phyloP scores from a whole-genome alignment of 768 basidiomycete species.

The Mycena belliarum region DNA sequence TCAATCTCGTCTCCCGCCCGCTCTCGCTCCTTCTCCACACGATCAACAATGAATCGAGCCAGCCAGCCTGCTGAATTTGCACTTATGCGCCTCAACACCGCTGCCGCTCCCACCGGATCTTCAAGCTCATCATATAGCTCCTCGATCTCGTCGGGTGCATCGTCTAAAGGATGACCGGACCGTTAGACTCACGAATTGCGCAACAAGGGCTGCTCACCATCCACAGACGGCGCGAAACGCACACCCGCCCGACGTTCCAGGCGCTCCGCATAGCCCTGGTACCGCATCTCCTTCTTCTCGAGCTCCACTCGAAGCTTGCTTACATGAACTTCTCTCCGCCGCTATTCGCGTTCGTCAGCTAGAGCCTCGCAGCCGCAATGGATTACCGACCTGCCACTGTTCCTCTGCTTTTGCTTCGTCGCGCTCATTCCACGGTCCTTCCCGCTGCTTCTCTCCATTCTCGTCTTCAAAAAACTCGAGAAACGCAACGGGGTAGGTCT shows the following conservation, averaged over 20 bases:
- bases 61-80: constrained; percentile 63
- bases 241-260: constrained; percentile 58
- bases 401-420: constrained; percentile 67
- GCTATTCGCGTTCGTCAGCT: constrained; percentile 39
- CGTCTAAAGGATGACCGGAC: constrained; percentile 28
- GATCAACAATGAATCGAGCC: constrained; percentile 50
- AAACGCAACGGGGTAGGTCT: constrained; percentile 79
- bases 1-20: constrained; percentile 62
- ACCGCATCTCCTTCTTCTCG: constrained; percentile 53
- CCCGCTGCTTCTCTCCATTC: constrained; percentile 48
- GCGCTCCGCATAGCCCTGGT: constrained; percentile 65
- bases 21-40: constrained; percentile 50
- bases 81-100: constrained; percentile 42
- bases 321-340: constrained; percentile 57
- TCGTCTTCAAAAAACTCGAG: constrained; percentile 62
- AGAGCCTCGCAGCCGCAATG: constrained; percentile 1
- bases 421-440: constrained; percentile 65
- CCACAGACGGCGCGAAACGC: constrained; percentile 40
- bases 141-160: constrained; percentile 51
- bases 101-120: constrained; percentile 47
- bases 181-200: constrained; percentile 3
- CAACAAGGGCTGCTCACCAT: constrained; percentile 35
- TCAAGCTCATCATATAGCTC: constrained; percentile 66
- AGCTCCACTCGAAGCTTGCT: constrained; percentile 57
- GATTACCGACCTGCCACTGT: constrained; percentile 65